A percentile compares a stretch with the other conserved stretches of the same genome.
Evolutionary conservation across 192 early-diverging fungal species (phyloP).

Genomic region (Mortierella alpina): DNA sequence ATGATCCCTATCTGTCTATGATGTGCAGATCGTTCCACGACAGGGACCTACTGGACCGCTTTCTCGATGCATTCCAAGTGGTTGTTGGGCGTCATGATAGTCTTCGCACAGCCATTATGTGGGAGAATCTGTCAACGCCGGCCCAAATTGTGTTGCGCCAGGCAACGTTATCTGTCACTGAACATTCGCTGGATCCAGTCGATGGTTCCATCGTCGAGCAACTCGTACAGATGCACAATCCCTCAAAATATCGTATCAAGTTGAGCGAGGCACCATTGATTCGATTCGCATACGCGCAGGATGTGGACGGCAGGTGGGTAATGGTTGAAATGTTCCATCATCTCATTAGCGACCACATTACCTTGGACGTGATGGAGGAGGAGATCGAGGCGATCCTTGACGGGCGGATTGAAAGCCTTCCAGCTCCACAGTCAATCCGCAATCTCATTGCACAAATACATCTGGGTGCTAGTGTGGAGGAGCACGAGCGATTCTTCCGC

Average conservation of each 20-base stretch:
- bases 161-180: not conserved
- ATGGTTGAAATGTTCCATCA: not conserved
- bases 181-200: not conserved
- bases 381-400: not conserved
- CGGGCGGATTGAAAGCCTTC: too few species aligned
- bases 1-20: not conserved
- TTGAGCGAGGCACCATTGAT: not conserved
- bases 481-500: not conserved
- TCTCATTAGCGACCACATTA: not conserved
- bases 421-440: not conserved
- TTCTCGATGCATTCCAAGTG: not conserved
- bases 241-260: not conserved
- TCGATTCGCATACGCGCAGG: not conserved
- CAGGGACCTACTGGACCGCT: not conserved
- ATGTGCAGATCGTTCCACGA: not conserved
- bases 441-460: conserved; percentile 4
- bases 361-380: not conserved
- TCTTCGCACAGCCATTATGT: not conserved
- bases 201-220: not conserved
- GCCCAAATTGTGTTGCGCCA: conserved; percentile 1
- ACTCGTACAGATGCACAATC: not conserved
- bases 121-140: not conserved
- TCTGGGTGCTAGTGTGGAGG: not conserved
- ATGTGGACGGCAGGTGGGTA: not conserved
- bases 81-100: conserved; percentile 2